Conservation (phyloP, 129 eudicot species). For the Chrysanthemum makinoi region DNA sequence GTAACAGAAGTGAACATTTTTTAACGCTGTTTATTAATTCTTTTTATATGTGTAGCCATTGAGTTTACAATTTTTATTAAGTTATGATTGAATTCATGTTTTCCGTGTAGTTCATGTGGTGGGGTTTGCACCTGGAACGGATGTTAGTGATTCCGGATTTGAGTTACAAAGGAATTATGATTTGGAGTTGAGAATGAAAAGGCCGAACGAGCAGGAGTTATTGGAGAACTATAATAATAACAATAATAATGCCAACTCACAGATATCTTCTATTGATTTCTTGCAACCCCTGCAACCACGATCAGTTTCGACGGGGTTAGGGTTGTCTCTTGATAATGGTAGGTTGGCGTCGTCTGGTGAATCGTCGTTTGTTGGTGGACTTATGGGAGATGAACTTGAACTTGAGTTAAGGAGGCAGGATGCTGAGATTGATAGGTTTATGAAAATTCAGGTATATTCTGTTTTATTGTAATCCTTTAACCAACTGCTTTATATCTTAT, state of each 20-base stretch:
- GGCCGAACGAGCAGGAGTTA: slow-evolving; percentile 65
- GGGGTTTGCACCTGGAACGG: slow-evolving; percentile 68
- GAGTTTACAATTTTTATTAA: too few species aligned
- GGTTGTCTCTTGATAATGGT: slow-evolving; percentile 71
- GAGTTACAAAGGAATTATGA: slow-evolving; percentile 59
- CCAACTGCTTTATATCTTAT: too few species aligned
- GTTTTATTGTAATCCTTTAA: too few species aligned
- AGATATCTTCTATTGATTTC: slow-evolving; percentile 74
- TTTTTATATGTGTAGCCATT: too few species aligned
- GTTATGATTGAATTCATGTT: too few species aligned
- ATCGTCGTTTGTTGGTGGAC: slow-evolving; percentile 48
- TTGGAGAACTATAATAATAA: slow-evolving; percentile 49
- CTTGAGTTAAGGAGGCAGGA: slow-evolving; percentile 71
- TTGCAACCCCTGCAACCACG: slow-evolving; percentile 44
- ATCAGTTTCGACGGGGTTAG: slow-evolving; percentile 75
- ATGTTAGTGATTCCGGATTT: slow-evolving; percentile 49
- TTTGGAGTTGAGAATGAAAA: slow-evolving; percentile 45
- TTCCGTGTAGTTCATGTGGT: slow-evolving; percentile 57
- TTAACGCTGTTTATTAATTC: too few species aligned
- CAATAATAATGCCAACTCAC: slow-evolving; percentile 48
- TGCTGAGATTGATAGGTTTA: slow-evolving; percentile 65
- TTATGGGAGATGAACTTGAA: slow-evolving; percentile 63
- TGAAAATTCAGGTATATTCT: slow-evolving; percentile 56
- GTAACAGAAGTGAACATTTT: too few species aligned
- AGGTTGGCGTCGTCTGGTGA: slow-evolving; percentile 75